Evolutionary conservation across 2,329 filamentous ascomycete genomes (phyloP), one percentile per base, ranked within the genome.

Genomic region (Metarhizium humberi): DNA sequence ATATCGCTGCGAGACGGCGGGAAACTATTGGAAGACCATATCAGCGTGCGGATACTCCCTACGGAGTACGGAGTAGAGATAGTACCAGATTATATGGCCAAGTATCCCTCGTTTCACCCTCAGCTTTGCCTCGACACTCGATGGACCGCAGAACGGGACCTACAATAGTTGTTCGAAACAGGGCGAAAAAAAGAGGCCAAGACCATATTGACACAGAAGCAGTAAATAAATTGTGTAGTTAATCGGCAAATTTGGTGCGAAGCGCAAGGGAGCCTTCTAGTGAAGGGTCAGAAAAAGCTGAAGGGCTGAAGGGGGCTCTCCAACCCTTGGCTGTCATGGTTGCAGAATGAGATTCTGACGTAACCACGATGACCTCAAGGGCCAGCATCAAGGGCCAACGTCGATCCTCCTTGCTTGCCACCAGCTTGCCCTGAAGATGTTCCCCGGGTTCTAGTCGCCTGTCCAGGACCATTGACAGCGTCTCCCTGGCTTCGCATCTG

Each of bases 401-500:
- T 4, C 18, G 42, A 8, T 43, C 40, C 36, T 20, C 36, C 38
- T 42, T 43, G 34, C 20, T 46, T 48, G 50, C 49, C 6, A 13
- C 50, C 6, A 16, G 49, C 29, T 18, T 43, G 29, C 47, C 56
- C 53, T 57, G 50, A 46, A 34, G 30, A 51, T 55, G 34, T 51
- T 25, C 38, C n/a, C 10, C 7, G 6, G 7, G 51, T 47, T 40
- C 43, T 30, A 53, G 18, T 4, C 30, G n/a, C 20, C 7, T 20
- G 42, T 7, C 18, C n/a, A 20, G n/a, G 4, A 20, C 3, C n/a
- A 20, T 16, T 20, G n/a, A 45, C 42, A 45, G 18, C 43, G 43
- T 25, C 53, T 55, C 53, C 53, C 53, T 55, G 46, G 49, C 18
- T 20, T 43, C 25, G 54, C 45, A 45, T 50, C 50, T 50, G n/a